Conservation (phyloP, 2,329 filamentous ascomycete genomes). For the Botrytis hyacinthi region DNA sequence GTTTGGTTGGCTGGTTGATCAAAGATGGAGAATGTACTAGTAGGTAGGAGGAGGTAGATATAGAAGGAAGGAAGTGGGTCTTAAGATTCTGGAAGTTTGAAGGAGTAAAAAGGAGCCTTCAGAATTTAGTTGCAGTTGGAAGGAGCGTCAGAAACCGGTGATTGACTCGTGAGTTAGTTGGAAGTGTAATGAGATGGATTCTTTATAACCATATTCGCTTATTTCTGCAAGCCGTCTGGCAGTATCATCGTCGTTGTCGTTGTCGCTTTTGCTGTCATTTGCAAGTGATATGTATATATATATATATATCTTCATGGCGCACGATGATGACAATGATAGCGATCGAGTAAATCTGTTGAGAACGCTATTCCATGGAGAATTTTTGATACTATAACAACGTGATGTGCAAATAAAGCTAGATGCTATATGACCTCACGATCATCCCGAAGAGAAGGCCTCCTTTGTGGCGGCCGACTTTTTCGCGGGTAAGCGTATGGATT, state of each 20-base stretch:
- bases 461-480: fast-evolving
- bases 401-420: too few relatives aligned
- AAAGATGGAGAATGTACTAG: neutral
- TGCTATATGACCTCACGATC: too few relatives aligned
- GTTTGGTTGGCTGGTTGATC: neutral
- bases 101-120: neutral
- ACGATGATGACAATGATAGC: neutral
- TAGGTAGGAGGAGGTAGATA: too few relatives aligned
- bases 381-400: neutral
- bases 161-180: neutral
- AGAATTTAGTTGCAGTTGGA: too few relatives aligned
- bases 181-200: fast-evolving
- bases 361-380: neutral
- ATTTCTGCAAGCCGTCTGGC: neutral
- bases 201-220: neutral
- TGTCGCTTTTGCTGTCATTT: neutral
- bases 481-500: neutral
- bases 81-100: too few relatives aligned
- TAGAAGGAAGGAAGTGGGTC: too few relatives aligned
- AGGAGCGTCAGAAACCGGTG: too few relatives aligned
- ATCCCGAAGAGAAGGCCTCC: too few relatives aligned
- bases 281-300: neutral
- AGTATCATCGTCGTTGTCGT: neutral
- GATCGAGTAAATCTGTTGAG: neutral
- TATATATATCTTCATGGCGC: neutral